phyloP scores from a whole-genome alignment of 164 flowering plant genomes.

The Vitis labrusca region DNA sequence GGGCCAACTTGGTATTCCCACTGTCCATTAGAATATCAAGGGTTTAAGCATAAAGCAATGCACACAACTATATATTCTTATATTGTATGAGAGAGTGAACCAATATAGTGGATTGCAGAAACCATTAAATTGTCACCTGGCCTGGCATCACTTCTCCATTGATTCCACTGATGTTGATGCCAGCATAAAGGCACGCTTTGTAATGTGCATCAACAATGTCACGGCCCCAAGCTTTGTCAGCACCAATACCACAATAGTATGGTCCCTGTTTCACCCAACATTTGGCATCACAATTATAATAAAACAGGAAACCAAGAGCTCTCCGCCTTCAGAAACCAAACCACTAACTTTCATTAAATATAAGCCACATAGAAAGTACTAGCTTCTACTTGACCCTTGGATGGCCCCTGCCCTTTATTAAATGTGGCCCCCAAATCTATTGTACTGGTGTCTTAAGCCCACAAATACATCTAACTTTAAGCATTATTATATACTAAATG shows the following conservation, averaged over 20 bases:
- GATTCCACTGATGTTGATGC: conserved; percentile 23
- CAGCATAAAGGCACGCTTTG: conserved; percentile 25
- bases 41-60: not conserved
- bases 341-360: not conserved
- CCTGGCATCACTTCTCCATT: conserved; percentile 28
- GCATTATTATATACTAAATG: too few relatives aligned
- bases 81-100: not conserved
- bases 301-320: conserved; percentile 1
- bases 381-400: too few relatives aligned
- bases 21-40: conserved; percentile 3
- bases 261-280: conserved; percentile 16
- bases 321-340: not conserved
- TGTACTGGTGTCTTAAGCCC: too few relatives aligned
- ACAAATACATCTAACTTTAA: too few relatives aligned
- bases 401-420: too few relatives aligned
- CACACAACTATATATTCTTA: not conserved
- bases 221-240: conserved; percentile 23
- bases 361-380: not conserved
- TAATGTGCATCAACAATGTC: conserved; percentile 23
- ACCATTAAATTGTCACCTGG: conserved; percentile 4
- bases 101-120: not conserved
- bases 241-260: conserved; percentile 25
- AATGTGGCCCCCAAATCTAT: too few relatives aligned
- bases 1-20: conserved; percentile 47
- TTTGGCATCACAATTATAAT: not conserved